Evolutionary conservation across 192 early-diverging fungal species (phyloP).

Genomic region (Coemansia sp.): DNA sequence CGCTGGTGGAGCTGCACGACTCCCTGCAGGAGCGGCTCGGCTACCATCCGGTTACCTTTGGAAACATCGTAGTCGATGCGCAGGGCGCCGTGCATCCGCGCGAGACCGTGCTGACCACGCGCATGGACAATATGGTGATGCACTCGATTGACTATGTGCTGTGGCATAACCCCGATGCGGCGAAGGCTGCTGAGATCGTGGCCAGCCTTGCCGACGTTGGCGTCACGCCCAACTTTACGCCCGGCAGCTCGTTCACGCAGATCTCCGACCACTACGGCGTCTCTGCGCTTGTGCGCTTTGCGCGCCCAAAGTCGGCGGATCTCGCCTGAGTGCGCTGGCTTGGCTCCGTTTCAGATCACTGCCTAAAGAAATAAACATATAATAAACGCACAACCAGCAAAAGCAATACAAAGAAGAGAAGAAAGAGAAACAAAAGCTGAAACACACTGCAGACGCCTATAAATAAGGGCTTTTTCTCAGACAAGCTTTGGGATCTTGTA

Average conservation of each 20-base stretch:
- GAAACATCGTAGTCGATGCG: slow-evolving; percentile 59
- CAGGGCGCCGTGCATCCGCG: slow-evolving; percentile 54
- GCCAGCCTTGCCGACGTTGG: slow-evolving; percentile 37
- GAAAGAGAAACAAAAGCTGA: background rate
- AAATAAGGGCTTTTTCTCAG: background rate
- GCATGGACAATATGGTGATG: slow-evolving; percentile 51
- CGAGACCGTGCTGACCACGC: slow-evolving; percentile 64
- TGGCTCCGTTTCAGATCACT: background rate
- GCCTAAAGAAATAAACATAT: background rate
- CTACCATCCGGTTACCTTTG: slow-evolving; percentile 79
- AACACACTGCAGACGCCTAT: too few relatives aligned
- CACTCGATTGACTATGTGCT: slow-evolving; percentile 58
- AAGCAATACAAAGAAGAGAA: background rate
- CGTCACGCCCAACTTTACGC: slow-evolving; percentile 48
- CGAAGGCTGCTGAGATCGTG: slow-evolving; percentile 13
- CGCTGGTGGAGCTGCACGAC: slow-evolving; percentile 53
- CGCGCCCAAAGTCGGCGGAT: background rate
- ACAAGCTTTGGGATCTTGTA: slow-evolving; percentile 52
- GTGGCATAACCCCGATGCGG: slow-evolving; percentile 47
- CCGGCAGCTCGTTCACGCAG: slow-evolving; percentile 40
- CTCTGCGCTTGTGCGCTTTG: slow-evolving; percentile 22
- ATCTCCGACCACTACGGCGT: slow-evolving; percentile 61
- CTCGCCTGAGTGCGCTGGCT: background rate
- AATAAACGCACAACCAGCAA: background rate
- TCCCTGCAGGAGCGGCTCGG: slow-evolving; percentile 59